These are phyloP conservation scores for Tetracentron sinense DNA, from an alignment of 164 flowering plant species.

Conservation along the genomic window DNA sequence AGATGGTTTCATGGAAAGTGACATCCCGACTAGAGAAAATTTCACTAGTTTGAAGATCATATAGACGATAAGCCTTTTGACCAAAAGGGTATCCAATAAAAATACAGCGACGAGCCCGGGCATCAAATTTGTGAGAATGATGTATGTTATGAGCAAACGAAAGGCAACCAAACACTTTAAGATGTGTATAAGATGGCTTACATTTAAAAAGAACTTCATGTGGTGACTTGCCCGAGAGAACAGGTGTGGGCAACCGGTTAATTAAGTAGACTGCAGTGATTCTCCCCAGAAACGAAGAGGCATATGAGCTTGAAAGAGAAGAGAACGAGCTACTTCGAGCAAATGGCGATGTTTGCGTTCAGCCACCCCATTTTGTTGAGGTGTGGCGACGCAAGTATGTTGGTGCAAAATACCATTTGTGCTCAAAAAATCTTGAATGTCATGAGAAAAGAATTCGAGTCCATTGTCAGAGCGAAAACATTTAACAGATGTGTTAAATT, in stretches of 20 bases:
- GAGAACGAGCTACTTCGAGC: slow-evolving; percentile 5
- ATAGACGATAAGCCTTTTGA: not conserved
- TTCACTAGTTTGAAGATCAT: not conserved
- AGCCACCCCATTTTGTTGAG: slow-evolving; percentile 14
- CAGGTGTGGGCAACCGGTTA: not conserved
- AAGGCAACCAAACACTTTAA: slow-evolving; percentile 13
- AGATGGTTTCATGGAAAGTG: not conserved
- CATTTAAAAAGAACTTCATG: not conserved
- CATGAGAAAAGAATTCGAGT: slow-evolving; percentile 1
- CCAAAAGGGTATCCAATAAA: not conserved
- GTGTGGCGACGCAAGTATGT: slow-evolving; percentile 3
- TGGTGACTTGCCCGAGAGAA: not conserved
- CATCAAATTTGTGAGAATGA: not conserved
- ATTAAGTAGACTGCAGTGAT: slow-evolving; percentile 2
- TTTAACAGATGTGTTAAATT: not conserved
- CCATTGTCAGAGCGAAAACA: slow-evolving; percentile 9
- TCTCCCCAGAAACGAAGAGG: slow-evolving; percentile 13
- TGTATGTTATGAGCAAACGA: slow-evolving; percentile 3
- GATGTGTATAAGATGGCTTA: not conserved
- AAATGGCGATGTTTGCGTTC: slow-evolving; percentile 18
- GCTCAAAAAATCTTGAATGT: not conserved
- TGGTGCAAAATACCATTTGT: slow-evolving; percentile 4
- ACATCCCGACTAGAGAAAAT: not conserved
- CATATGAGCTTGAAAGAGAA: slow-evolving; percentile 5
- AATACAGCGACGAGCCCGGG: not conserved